Evolutionary conservation across 2,329 filamentous ascomycete genomes (phyloP), one percentile per base, ranked within the genome.

Genomic region (Trichoderma polysporum): DNA sequence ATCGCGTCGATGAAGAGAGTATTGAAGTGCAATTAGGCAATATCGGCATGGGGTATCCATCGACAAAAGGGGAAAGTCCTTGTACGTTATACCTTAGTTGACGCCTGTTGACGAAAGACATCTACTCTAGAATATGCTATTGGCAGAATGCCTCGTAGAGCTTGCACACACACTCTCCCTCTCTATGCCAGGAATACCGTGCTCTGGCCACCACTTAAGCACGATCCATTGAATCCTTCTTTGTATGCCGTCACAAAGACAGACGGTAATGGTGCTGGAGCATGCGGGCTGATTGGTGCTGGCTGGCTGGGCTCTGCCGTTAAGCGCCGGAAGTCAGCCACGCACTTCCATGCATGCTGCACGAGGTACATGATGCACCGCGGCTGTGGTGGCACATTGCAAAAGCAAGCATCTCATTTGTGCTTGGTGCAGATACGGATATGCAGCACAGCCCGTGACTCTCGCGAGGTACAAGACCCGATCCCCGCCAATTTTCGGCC

Each of bases 261-360:
- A 41, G 25, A 37, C 59, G 47, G 49, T 53, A 19, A 53, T 62
- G 49, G 59, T 62, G 59, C 22, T 52, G 59, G 29, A 52, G 22
- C 22, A 37, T 10, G 59, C 59, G 25, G 59, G 22, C 47, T 53
- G 59, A 62, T 62, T 62, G 59, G 59, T 33, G 59, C 27, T 19
- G 59, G 59, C 31, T 10, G 29, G 41, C 41, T 60, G 29, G 41
- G 29, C 57, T 49, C 19, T 62, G 47, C 59, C n/a, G 33, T 62
- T 62, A 62, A 62, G 59, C 59, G 59, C 59, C 59, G 29, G 59
- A 41, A 12, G 22, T 22, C 35, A 62, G 47, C 37, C 59, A 62
- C 58, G 45, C 58, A 52, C 22, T 29, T 19, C 31, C 58, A 29
- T 52, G 58, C 58, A 52, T 61, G 57, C 17, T 25, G 45, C 57